Evolutionary conservation across 2,329 filamentous ascomycete species (phyloP).

Genomic region (Scopulariopsis brevicaulis): DNA sequence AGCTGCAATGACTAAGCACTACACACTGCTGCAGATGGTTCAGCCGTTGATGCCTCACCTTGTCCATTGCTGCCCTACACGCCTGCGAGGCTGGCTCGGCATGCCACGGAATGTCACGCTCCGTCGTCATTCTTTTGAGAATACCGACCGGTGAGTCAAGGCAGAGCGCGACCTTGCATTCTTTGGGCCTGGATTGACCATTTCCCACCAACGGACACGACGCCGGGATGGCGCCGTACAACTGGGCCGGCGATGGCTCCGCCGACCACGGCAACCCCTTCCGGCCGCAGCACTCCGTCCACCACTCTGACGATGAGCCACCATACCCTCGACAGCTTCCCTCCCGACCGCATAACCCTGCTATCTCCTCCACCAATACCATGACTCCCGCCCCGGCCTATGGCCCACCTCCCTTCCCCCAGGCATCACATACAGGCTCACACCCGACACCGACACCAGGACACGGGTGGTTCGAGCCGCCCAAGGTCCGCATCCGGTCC

Average conservation of each 20-base stretch:
- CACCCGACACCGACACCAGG: not conserved
- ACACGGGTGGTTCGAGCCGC: conserved; percentile 3
- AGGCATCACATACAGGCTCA: not conserved
- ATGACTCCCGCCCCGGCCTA: not conserved
- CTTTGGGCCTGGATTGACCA: not conserved
- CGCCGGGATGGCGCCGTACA: conserved; percentile 2
- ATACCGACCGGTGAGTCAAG: too few species aligned
- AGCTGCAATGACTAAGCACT: conserved; percentile 2
- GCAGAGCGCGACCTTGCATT: not conserved
- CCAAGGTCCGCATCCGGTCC: conserved; percentile 4
- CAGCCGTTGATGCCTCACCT: not conserved
- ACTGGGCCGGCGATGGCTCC: not conserved
- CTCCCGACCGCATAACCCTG: conserved; percentile 1
- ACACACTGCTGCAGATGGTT: too few species aligned
- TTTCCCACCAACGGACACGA: not conserved
- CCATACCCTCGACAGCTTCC: not conserved
- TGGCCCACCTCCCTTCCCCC: not conserved
- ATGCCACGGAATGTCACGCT: too few species aligned
- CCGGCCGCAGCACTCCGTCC: not conserved
- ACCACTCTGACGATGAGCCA: conserved; percentile 4
- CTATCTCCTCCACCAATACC: not conserved
- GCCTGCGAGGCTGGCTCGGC: not conserved
- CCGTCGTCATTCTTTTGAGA: too few species aligned
- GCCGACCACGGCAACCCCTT: conserved; percentile 2
- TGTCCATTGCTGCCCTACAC: conserved; percentile 2